phyloP scores from a whole-genome alignment of 73 alveolate species.

The Paramecium primaurelia region DNA sequence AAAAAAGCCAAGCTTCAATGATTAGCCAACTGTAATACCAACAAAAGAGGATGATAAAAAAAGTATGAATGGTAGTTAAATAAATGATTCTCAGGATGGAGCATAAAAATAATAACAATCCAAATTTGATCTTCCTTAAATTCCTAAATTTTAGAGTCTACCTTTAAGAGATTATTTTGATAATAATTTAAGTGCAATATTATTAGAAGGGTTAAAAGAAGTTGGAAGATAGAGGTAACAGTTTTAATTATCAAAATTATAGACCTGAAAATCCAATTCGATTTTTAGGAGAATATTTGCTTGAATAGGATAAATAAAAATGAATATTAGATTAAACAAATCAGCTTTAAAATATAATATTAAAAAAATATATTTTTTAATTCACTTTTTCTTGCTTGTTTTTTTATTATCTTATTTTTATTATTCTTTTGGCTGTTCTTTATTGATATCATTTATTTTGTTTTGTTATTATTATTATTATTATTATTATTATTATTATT shows the following conservation, averaged over 20 bases:
- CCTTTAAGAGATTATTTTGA: constrained; percentile 12
- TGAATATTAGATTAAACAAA: background rate
- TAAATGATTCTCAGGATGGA: background rate
- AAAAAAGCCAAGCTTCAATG: background rate
- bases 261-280: constrained; percentile 6
- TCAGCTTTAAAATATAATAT: background rate
- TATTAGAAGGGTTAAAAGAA: background rate
- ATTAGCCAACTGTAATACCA: background rate
- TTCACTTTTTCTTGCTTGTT: background rate
- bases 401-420: background rate
- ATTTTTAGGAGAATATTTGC: constrained; percentile 5
- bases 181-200: background rate
- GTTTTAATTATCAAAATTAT: background rate
- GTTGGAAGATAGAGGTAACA: background rate
- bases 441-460: background rate
- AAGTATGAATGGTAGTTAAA: constrained; percentile 9
- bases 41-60: background rate
- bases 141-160: background rate
- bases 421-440: constrained; percentile 20
- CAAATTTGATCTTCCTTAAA: background rate
- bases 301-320: background rate
- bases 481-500: background rate
- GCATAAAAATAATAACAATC: background rate
- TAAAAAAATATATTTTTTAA: background rate
- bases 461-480: background rate